Conservation (phyloP, 1,284 basidiomycete genomes). For the Takashimella koratensis region DNA sequence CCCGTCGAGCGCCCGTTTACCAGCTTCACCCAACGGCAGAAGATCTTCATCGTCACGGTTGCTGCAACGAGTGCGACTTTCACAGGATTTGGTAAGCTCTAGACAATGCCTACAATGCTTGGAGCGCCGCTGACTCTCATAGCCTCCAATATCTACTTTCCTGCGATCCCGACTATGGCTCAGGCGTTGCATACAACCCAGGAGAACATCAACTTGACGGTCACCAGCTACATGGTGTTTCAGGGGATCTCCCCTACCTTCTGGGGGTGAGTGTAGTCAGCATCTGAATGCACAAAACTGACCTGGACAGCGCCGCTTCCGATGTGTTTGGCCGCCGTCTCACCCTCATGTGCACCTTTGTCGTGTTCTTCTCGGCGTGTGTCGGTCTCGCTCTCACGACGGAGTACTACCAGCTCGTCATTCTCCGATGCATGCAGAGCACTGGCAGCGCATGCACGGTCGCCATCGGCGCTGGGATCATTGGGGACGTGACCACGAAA, state of each 20-base stretch:
- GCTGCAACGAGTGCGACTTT: conserved; percentile 17
- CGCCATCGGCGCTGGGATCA: conserved; percentile 15
- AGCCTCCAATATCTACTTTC: conserved; percentile 71
- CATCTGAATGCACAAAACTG: conserved; percentile 36
- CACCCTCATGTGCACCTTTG: conserved; percentile 4
- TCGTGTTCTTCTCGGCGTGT: conserved; percentile 4
- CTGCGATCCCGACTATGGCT: conserved; percentile 66
- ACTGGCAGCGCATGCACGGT: conserved; percentile 5
- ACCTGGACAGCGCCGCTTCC: not conserved
- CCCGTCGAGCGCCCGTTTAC: conserved; percentile 1
- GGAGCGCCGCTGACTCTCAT: too few relatives aligned
- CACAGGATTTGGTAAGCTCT: too few relatives aligned
- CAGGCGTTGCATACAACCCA: conserved; percentile 60
- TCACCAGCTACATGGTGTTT: conserved; percentile 72
- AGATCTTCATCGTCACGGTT: conserved; percentile 9
- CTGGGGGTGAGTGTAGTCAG: conserved; percentile 52
- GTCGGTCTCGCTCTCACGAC: conserved; percentile 8
- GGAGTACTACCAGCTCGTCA: conserved; percentile 7
- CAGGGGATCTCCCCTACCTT: conserved; percentile 67
- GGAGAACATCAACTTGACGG: conserved; percentile 69
- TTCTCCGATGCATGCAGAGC: conserved; percentile 6
- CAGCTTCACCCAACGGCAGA: conserved; percentile 2
- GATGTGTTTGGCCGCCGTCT: conserved; percentile 6
- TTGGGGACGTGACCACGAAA: conserved; percentile 6
- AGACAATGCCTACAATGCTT: too few relatives aligned